These are phyloP conservation scores for Alternaria sp. DNA, from an alignment of 2,329 filamentous ascomycete genomes.

Conservation along the genomic window DNA sequence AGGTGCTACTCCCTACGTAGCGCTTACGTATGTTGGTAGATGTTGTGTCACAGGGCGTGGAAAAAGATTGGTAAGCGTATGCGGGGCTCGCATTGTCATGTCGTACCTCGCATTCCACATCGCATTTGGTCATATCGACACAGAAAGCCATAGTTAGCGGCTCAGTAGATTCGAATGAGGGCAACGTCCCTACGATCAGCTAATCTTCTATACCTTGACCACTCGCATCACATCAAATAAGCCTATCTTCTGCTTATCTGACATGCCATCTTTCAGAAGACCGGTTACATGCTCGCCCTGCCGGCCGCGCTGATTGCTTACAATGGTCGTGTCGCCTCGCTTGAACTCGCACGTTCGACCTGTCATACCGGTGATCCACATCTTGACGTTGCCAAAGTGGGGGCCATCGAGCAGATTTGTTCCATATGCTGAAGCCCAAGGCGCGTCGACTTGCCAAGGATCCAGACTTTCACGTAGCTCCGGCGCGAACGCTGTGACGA, in stretches of 20 bases:
- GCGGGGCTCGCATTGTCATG: constrained; percentile 20
- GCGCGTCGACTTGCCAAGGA: constrained; percentile 58
- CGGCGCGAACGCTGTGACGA: constrained; percentile 68
- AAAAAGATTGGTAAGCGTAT: constrained; percentile 24
- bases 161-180: not conserved
- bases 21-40: not conserved
- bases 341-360: constrained; percentile 55
- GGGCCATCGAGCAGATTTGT: constrained; percentile 57
- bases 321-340: constrained; percentile 44
- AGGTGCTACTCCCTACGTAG: not conserved
- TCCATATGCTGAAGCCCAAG: constrained; percentile 61
- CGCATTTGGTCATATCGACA: constrained; percentile 1
- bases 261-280: constrained; percentile 33
- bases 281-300: constrained; percentile 39
- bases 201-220: constrained; percentile 22
- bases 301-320: constrained; percentile 58
- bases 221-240: constrained; percentile 41
- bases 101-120: constrained; percentile 12
- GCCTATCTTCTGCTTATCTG: constrained; percentile 37
- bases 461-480: constrained; percentile 58
- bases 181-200: not conserved
- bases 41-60: not conserved
- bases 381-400: constrained; percentile 36
- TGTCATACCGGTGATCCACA: constrained; percentile 59
- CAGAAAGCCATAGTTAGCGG: not conserved